A percentile compares a stretch with the other conserved stretches of the same genome.
phyloP scores from a whole-genome alignment of 306 rosid genomes.

The Cicer bijugum region DNA sequence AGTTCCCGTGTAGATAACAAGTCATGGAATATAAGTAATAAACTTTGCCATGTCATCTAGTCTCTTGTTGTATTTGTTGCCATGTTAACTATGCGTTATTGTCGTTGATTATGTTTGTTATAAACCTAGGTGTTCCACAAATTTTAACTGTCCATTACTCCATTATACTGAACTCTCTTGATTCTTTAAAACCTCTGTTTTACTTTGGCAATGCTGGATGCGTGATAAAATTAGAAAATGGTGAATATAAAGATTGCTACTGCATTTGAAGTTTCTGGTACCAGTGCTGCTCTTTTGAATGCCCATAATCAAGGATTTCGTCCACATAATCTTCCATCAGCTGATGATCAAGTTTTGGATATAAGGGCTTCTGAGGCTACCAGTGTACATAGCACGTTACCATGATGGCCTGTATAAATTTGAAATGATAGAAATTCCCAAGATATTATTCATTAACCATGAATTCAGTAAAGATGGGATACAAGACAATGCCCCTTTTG shows the following conservation, averaged over 20 bases:
- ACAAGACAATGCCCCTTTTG: conserved; percentile 39
- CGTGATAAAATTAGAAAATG: conserved; percentile 3
- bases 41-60: not conserved
- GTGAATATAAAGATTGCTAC: not conserved
- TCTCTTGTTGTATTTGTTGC: not conserved
- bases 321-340: conserved; percentile 47
- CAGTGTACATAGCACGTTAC: conserved; percentile 38
- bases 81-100: not conserved
- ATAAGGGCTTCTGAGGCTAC: conserved; percentile 58
- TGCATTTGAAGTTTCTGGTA: conserved; percentile 69
- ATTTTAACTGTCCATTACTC: not conserved
- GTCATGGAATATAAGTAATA: not conserved
- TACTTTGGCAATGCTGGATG: not conserved
- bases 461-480: conserved; percentile 43
- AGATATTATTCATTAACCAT: conserved; percentile 46
- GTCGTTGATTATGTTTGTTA: not conserved
- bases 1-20: too few species aligned
- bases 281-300: conserved; percentile 45
- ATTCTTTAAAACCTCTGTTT: not conserved
- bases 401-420: conserved; percentile 21
- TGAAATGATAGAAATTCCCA: conserved; percentile 25
- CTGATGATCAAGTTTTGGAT: conserved; percentile 51
- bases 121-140: not conserved
- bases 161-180: not conserved
- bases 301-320: conserved; percentile 46